Percentiles rank a stretch among this genome's conserved stretches.
These are phyloP conservation scores for Solanum verrucosum DNA, from an alignment of 257 asterid genomes.

Conservation along the genomic window DNA sequence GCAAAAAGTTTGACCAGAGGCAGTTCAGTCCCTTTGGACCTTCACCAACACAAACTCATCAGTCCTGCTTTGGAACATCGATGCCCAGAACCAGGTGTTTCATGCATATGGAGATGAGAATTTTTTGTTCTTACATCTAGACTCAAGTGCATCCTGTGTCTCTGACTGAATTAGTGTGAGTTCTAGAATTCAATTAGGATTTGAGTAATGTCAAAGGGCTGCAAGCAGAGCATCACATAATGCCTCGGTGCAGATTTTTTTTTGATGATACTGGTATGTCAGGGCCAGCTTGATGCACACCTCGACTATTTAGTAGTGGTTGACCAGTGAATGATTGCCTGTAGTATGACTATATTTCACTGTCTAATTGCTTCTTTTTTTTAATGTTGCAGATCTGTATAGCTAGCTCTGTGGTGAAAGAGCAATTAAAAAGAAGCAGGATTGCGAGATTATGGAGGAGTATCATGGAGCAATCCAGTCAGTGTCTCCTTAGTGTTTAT, in stretches of 20 bases:
- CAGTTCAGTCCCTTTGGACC: not conserved
- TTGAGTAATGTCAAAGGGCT: not conserved
- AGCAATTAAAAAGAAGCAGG: not conserved
- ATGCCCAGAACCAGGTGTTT: not conserved
- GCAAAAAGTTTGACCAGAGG: not conserved
- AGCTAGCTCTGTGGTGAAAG: not conserved
- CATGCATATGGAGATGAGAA: not conserved
- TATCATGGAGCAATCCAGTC: not conserved
- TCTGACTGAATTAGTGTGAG: not conserved
- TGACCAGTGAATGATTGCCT: not conserved
- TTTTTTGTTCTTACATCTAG: not conserved
- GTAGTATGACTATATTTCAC: not conserved
- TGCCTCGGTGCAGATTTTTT: not conserved
- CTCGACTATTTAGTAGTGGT: not conserved
- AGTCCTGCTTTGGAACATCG: not conserved
- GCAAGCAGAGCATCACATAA: not conserved
- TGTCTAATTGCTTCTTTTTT: not conserved
- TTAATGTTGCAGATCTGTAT: not conserved
- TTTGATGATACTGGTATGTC: not conserved
- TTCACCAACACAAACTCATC: not conserved
- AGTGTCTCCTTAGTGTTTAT: not conserved
- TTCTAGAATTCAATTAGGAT: not conserved
- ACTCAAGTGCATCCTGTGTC: not conserved
- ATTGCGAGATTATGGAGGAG: not conserved
- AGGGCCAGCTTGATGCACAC: not conserved